A percentile compares a stretch with the other conserved stretches of the same genome.
Evolutionary conservation across 805 yeast species (phyloP).

Genomic region (Nakazawaea ernobii): DNA sequence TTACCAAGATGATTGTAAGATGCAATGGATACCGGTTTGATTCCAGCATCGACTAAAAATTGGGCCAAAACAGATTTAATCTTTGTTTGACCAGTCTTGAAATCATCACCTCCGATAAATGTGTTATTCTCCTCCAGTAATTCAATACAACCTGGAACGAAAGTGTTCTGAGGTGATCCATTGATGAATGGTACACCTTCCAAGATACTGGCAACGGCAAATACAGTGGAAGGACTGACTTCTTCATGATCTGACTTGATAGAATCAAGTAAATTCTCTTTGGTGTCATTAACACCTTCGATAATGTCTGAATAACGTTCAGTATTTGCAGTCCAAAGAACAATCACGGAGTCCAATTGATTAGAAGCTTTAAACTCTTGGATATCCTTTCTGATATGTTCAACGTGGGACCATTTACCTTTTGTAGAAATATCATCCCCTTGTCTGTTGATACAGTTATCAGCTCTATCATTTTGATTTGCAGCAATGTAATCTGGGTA

Average conservation of each 20-base stretch:
- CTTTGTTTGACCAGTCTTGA: slow-evolving; percentile 95
- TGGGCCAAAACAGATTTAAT: slow-evolving; percentile 95
- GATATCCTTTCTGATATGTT: slow-evolving; percentile 79
- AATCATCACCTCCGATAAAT: slow-evolving; percentile 95
- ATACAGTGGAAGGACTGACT: slow-evolving; percentile 87
- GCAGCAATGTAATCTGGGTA: slow-evolving; percentile 97
- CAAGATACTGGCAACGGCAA: slow-evolving; percentile 88
- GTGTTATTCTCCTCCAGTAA: slow-evolving; percentile 72
- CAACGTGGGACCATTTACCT: slow-evolving; percentile 87
- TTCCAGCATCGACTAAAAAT: slow-evolving; percentile 95
- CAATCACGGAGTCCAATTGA: slow-evolving; percentile 77
- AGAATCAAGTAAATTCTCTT: slow-evolving; percentile 68
- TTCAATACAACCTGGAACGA: slow-evolving; percentile 91
- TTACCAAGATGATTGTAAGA: slow-evolving; percentile 95
- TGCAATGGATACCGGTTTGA: slow-evolving; percentile 89
- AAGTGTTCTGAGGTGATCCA: slow-evolving; percentile 97
- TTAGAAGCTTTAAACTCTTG: slow-evolving; percentile 67
- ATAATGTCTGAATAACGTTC: slow-evolving; percentile 82
- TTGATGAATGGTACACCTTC: slow-evolving; percentile 88
- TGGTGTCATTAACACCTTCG: slow-evolving; percentile 81
- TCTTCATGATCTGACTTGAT: slow-evolving; percentile 78
- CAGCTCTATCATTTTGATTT: slow-evolving; percentile 88
- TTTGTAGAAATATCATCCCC: slow-evolving; percentile 44
- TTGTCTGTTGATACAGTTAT: slow-evolving; percentile 67
- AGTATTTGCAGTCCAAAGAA: slow-evolving; percentile 96